Percentiles rank a stretch among this genome's conserved stretches.
Conservation (phyloP, 2,329 filamentous ascomycete genomes). For the Dactylonectria estremocensis region DNA sequence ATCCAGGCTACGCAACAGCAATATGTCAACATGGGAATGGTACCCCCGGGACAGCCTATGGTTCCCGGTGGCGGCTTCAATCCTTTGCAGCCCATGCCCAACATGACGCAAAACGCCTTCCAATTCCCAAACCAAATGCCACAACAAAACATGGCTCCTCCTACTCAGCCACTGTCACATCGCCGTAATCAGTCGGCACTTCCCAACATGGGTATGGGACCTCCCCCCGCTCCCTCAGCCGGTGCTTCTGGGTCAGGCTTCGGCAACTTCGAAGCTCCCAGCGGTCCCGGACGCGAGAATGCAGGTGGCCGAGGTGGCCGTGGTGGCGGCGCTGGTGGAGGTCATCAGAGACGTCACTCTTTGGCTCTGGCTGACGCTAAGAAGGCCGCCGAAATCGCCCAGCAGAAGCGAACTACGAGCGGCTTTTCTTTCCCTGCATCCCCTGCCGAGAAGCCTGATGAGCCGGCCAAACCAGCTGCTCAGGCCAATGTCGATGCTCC, state of each 20-base stretch:
- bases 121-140: slow-evolving; percentile 88
- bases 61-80: slow-evolving; percentile 80
- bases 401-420: slow-evolving; percentile 95
- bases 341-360: slow-evolving; percentile 95
- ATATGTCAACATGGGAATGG: slow-evolving; percentile 97
- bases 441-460: slow-evolving; percentile 73
- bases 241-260: slow-evolving; percentile 86
- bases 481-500: slow-evolving; percentile 53
- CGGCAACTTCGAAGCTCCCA: slow-evolving; percentile 81
- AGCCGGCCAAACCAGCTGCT: slow-evolving; percentile 59
- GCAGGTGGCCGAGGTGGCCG: slow-evolving; percentile 75
- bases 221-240: slow-evolving; percentile 91
- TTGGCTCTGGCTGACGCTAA: slow-evolving; percentile 95
- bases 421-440: slow-evolving; percentile 93
- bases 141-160: slow-evolving; percentile 83
- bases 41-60: slow-evolving; percentile 85
- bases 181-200: slow-evolving; percentile 98
- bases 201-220: slow-evolving; percentile 91
- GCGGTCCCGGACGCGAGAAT: slow-evolving; percentile 54
- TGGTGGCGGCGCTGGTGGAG: slow-evolving; percentile 79
- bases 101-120: slow-evolving; percentile 86
- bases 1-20: slow-evolving; percentile 97
- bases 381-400: slow-evolving; percentile 95
- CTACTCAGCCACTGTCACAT: slow-evolving; percentile 86
- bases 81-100: slow-evolving; percentile 85